Evolutionary conservation across 129 eudicot genomes (phyloP), one percentile per base, ranked within the genome.

Genomic region (Flaveria brownii): DNA sequence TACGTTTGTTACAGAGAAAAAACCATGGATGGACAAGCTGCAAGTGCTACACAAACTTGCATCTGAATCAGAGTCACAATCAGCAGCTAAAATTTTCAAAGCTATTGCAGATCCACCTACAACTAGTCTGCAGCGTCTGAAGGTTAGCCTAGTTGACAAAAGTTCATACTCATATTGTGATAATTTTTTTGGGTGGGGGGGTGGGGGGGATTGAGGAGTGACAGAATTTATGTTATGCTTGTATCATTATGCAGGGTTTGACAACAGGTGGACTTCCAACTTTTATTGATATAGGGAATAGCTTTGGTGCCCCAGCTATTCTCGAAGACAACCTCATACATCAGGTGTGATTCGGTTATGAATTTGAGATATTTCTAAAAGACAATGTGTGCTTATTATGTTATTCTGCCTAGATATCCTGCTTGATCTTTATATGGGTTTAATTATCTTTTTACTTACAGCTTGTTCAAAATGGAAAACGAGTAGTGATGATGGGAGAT

Each of bases 191-290:
- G 60, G 23, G 7, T 11, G 61, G 61, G 22, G 22, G 22, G 11
- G 23, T 6, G 23, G 61, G 61, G 23, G 60, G 60, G 0, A n/a
- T 36, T 36, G 61, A 55, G 61, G 61, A 55, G 61, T n/a, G 61
- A 55, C 25, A 55, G 52, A 39, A 9, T 63, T 33, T 7, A 47
- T 9, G 12, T 9, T 20, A 25, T 14, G 26, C n/a, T 30, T 13
- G 62, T 57, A n/a, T 65, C 41, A 52, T 84, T 67, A 17, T 82
- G 77, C 78, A 90, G 97, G 99, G 99, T 33, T 89, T 94, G 89
- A 94, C 99, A 77, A 94, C 99, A 42, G 99, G 99, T 72, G 99
- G 99, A 60, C 92, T 94, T 84, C 99, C 99, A 62, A 94, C 99
- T 70, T 94, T 94, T 79, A 85, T 94, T 60, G 99, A 94, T 80